A percentile compares a stretch with the other conserved stretches of the same genome.
Conservation (phyloP, 2,329 filamentous ascomycete species). For the Aspergillus calidoustus region DNA sequence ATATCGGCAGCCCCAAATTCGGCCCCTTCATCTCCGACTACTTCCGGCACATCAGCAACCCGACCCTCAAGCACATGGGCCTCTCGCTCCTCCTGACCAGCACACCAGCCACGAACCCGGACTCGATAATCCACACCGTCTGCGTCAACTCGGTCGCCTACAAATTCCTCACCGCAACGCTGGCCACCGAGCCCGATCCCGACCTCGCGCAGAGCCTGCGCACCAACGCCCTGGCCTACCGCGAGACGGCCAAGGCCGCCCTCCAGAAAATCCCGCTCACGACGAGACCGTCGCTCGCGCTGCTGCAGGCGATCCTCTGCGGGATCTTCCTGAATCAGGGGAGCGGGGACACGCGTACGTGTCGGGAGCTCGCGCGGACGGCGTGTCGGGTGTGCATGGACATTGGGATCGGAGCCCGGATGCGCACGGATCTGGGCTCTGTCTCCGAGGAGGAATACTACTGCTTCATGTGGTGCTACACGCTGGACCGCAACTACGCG, state of each 20-base stretch:
- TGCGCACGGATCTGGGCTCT: neutral
- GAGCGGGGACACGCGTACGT: conserved; percentile 24
- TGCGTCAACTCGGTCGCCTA: conserved; percentile 27
- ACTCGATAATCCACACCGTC: conserved; percentile 24
- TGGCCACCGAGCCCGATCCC: conserved; percentile 10
- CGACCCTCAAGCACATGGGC: conserved; percentile 27
- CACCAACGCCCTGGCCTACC: conserved; percentile 14
- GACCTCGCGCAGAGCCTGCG: conserved; percentile 16
- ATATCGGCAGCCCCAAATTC: conserved; percentile 24
- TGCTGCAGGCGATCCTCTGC: conserved; percentile 25
- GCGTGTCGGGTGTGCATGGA: conserved; percentile 28
- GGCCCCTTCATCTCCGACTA: conserved; percentile 27
- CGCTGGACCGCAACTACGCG: conserved; percentile 29
- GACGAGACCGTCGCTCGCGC: conserved; percentile 12
- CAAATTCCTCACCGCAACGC: conserved; percentile 27
- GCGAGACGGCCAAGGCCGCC: conserved; percentile 19
- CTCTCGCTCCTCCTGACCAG: conserved; percentile 19
- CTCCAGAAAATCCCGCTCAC: conserved; percentile 25
- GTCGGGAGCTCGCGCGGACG: conserved; percentile 25
- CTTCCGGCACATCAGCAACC: conserved; percentile 24
- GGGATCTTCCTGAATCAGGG: conserved; percentile 30
- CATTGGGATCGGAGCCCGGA: conserved; percentile 15
- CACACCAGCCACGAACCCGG: conserved; percentile 5
- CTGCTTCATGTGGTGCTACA: conserved; percentile 31
- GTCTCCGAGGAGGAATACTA: conserved; percentile 26